Evolutionary conservation across 129 eudicot genomes (phyloP).

Genomic region (Smallanthus sonchifolius): DNA sequence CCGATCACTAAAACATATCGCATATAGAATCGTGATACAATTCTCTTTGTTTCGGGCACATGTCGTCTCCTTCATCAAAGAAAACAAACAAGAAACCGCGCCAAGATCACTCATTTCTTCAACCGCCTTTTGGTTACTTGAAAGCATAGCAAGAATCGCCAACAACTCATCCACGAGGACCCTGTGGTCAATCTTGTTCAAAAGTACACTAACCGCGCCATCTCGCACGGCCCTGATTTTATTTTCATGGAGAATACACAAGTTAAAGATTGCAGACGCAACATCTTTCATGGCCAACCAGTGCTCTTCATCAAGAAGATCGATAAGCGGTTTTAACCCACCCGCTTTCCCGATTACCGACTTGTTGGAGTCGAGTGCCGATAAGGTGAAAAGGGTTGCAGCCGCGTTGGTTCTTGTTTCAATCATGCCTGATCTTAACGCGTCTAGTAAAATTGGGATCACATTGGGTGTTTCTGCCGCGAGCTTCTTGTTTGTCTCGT

Average conservation of each 20-base stretch:
- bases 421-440: conserved; percentile 57
- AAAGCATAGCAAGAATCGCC: conserved; percentile 87
- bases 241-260: conserved; percentile 77
- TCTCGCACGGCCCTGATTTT: conserved; percentile 62
- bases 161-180: conserved; percentile 68
- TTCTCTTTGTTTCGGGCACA: conserved; percentile 78
- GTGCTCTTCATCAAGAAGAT: conserved; percentile 70
- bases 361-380: conserved; percentile 84
- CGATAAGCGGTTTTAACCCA: conserved; percentile 57
- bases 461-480: conserved; percentile 73
- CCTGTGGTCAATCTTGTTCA: conserved; percentile 50
- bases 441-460: conserved; percentile 54
- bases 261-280: conserved; percentile 69
- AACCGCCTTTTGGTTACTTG: conserved; percentile 60
- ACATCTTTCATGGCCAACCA: conserved; percentile 71
- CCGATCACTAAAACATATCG: conserved; percentile 63
- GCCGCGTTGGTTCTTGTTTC: conserved; percentile 80
- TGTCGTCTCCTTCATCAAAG: conserved; percentile 53
- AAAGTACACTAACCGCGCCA: conserved; percentile 69
- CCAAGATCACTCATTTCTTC: conserved; percentile 77
- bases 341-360: conserved; percentile 72
- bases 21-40: conserved; percentile 53
- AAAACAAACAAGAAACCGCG: conserved; percentile 58
- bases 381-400: conserved; percentile 79
- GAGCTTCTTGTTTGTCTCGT: conserved; percentile 73